Evolutionary conservation across 192 early-diverging fungal species (phyloP).

Genomic region (Pecoramyces ruminantium): DNA sequence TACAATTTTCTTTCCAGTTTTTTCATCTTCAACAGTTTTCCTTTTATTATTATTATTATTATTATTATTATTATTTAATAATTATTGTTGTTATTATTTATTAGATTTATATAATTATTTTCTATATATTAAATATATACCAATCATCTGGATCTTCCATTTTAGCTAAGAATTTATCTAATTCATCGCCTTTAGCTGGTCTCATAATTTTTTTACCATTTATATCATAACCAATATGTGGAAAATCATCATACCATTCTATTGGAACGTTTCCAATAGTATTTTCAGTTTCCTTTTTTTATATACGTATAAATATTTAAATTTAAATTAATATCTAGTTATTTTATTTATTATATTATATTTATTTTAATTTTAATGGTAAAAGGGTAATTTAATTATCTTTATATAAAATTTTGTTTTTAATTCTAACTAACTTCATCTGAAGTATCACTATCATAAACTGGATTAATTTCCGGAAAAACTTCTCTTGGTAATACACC

Average conservation of each 20-base stretch:
- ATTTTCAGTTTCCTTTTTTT: slow-evolving; percentile 43
- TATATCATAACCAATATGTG: slow-evolving; percentile 91
- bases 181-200: slow-evolving; percentile 76
- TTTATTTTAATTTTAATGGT: too few relatives aligned
- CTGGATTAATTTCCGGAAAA: slow-evolving; percentile 78
- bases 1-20: slow-evolving; percentile 64
- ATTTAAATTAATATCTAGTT: too few relatives aligned
- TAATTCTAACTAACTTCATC: slow-evolving; percentile 74
- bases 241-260: slow-evolving; percentile 94
- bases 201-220: slow-evolving; percentile 81
- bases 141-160: slow-evolving; percentile 89
- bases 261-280: slow-evolving; percentile 91
- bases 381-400: too few relatives aligned
- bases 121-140: slow-evolving; percentile 24
- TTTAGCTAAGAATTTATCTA: slow-evolving; percentile 79
- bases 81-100: background rate
- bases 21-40: slow-evolving; percentile 63
- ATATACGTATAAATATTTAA: too few relatives aligned
- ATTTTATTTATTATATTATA: too few relatives aligned
- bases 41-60: slow-evolving; percentile 3
- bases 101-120: too few relatives aligned
- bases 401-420: too few relatives aligned
- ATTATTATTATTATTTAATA: background rate
- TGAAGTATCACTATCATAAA: slow-evolving; percentile 82
- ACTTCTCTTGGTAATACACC: slow-evolving; percentile 23